These are phyloP conservation scores for Geotrichum siamense DNA, from an alignment of 1,139 yeast species.

Conservation along the genomic window DNA sequence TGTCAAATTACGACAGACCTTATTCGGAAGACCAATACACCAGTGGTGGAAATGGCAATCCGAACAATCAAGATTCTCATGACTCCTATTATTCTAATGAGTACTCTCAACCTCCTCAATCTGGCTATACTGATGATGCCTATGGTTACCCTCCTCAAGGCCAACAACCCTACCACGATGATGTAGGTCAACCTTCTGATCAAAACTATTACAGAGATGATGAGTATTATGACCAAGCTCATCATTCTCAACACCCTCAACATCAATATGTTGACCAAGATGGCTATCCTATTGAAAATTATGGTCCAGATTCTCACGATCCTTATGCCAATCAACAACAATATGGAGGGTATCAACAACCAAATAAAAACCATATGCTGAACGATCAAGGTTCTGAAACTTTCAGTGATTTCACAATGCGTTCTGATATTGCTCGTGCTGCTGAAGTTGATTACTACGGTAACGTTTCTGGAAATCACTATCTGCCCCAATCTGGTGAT, in stretches of 20 bases:
- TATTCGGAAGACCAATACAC: conserved; percentile 16
- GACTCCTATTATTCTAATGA: conserved; percentile 27
- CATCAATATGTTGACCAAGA: conserved; percentile 32
- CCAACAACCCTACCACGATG: conserved; percentile 31
- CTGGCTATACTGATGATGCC: conserved; percentile 32
- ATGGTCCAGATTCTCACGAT: conserved; percentile 29
- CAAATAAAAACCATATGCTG: conserved; percentile 26
- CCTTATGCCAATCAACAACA: conserved; percentile 27
- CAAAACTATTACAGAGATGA: conserved; percentile 26
- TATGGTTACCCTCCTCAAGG: conserved; percentile 24
- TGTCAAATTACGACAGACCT: conserved; percentile 15
- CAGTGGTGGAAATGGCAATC: conserved; percentile 1
- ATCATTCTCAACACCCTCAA: conserved; percentile 32
- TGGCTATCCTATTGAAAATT: conserved; percentile 34
- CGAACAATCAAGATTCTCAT: conserved; percentile 15
- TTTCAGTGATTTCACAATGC: conserved; percentile 41
- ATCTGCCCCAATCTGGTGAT: conserved; percentile 26
- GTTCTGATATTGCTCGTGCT: conserved; percentile 38
- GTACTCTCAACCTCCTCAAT: conserved; percentile 20
- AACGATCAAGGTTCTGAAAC: conserved; percentile 39
- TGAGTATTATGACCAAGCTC: conserved; percentile 26
- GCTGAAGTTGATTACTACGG: conserved; percentile 38
- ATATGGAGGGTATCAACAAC: conserved; percentile 20
- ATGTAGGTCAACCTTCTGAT: conserved; percentile 19
- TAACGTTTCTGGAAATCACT: conserved; percentile 30